phyloP scores from a whole-genome alignment of 129 eudicot species.

The Helichrysum umbraculigerum region DNA sequence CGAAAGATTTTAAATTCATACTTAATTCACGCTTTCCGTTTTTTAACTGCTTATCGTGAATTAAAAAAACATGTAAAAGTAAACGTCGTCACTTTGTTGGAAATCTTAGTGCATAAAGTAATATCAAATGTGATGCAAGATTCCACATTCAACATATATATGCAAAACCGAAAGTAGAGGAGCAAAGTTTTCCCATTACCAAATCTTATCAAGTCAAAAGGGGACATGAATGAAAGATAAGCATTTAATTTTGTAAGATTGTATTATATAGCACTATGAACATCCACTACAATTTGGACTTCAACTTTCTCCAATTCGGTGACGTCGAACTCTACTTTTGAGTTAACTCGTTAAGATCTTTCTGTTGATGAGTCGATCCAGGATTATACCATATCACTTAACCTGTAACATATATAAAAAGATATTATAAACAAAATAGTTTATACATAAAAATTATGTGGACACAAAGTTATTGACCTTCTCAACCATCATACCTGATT shows the following conservation, averaged over 20 bases:
- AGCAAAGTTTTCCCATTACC: background rate
- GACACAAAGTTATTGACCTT: too few species aligned
- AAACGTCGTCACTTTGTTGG: background rate
- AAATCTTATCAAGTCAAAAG: background rate
- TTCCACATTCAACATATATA: constrained; percentile 1
- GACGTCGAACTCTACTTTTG: background rate
- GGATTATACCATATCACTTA: too few species aligned
- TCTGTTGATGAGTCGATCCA: background rate
- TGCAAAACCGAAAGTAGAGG: background rate
- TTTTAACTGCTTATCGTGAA: background rate
- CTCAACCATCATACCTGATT: too few species aligned
- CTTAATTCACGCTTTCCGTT: background rate
- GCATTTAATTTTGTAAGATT: background rate
- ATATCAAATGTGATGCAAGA: background rate
- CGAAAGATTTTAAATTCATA: background rate
- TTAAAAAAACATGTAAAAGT: background rate
- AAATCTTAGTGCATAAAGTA: background rate
- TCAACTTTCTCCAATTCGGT: too few species aligned
- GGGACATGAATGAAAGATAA: background rate
- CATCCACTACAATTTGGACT: background rate
- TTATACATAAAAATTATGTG: too few species aligned
- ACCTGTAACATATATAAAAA: too few species aligned
- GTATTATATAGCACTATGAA: background rate
- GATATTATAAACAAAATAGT: too few species aligned
- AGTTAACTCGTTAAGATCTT: background rate